Percentiles rank a stretch among this genome's conserved stretches.
These are phyloP conservation scores for Tremellales sp. DNA, from an alignment of 1,284 basidiomycete genomes.

Conservation along the genomic window DNA sequence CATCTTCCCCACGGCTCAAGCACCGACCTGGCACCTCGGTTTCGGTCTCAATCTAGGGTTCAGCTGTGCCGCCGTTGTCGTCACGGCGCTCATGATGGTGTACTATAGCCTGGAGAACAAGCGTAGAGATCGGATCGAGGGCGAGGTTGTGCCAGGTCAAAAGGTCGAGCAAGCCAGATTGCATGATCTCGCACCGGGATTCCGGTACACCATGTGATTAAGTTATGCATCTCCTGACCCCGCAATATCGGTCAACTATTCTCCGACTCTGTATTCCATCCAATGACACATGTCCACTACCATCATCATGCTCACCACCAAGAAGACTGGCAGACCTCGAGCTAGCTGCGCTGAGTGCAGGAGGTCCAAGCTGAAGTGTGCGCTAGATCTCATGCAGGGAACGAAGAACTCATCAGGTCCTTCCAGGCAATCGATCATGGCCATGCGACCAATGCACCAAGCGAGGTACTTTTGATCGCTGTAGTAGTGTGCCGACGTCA, in stretches of 20 bases:
- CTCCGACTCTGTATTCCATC: too few relatives aligned
- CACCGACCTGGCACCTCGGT: conserved; percentile 39
- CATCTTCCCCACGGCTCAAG: conserved; percentile 34
- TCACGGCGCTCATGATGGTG: conserved; percentile 24
- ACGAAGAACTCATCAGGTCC: too few relatives aligned
- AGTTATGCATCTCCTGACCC: too few relatives aligned
- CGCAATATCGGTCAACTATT: too few relatives aligned
- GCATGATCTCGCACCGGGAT: conserved; percentile 16
- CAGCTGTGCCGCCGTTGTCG: conserved; percentile 26
- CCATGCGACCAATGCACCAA: not conserved
- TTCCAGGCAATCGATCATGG: too few relatives aligned
- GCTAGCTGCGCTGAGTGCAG: conserved; percentile 1
- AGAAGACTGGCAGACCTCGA: too few relatives aligned
- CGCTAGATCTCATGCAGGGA: too few relatives aligned
- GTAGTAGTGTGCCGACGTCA: not conserved
- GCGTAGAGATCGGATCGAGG: conserved; percentile 29
- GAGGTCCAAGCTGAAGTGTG: not conserved
- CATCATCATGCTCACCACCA: too few relatives aligned
- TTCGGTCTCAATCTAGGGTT: conserved; percentile 37
- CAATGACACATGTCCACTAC: too few relatives aligned
- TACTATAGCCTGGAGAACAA: conserved; percentile 38
- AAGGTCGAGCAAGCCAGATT: conserved; percentile 14
- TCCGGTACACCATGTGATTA: conserved; percentile 1
- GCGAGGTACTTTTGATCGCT: not conserved
- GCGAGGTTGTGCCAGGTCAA: conserved; percentile 17